Evolutionary conservation across 495 filamentous ascomycete species (phyloP), one percentile per base, ranked within the genome.

Genomic region (Penicillium ochrochloron): DNA sequence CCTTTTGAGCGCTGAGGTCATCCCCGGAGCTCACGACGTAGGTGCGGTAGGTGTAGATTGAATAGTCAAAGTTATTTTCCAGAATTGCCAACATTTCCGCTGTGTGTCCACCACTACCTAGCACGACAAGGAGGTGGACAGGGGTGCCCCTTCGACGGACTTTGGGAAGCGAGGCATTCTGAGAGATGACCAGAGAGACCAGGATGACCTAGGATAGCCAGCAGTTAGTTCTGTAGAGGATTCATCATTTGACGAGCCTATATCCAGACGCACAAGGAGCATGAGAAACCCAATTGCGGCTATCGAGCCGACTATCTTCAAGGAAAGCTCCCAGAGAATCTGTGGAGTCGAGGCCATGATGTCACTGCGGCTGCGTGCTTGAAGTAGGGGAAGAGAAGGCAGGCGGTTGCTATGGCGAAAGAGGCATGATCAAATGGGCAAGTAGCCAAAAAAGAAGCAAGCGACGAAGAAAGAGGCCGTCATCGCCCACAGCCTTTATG

Each of bases 71-170:
- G 23, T 78, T 76, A 31, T 82, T 78, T 27, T 82, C 74, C 27
- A 98, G 82, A 76, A 96, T 88, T 63, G 88, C 86, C 50, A 97
- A 79, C 91, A 98, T 96, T 80, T 99, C 95, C 14, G 92, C 86
- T 1, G 94, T 97, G 79, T 99, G 95, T 5, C 95, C 95, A 61
- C 95, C 95, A 31, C 90, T 94, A 42, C 95, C 95, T 57, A 97
- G 89, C 57, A 97, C 86, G 61, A 96, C 83, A 27, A 97, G 80
- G 53, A 95, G 80, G 74, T 93, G 93, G 35, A 86, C 84, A 25
- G 84, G 81, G 14, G 68, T 57, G 54, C 70, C 48, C 37, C 53
- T 70, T 15, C 63, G 59, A 53, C 76, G 78, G 60, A 69, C 69
- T 73, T 73, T 74, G 25, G 74, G 67, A 11, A 78, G 66, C 34